Conservation (phyloP, 805 yeast species). For the Monosporozyma unispora region DNA sequence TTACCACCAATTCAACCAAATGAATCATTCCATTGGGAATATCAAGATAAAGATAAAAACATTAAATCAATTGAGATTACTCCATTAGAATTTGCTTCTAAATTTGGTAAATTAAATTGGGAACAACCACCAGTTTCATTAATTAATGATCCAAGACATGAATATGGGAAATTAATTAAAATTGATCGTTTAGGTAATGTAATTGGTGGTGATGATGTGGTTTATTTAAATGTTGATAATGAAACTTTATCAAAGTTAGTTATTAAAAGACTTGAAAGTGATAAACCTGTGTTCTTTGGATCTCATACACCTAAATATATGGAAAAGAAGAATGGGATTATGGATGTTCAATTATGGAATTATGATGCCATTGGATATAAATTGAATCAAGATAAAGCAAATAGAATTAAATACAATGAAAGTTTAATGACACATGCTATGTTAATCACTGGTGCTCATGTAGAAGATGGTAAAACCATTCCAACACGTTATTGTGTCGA, state of each 20-base stretch:
- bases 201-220: slow-evolving; percentile 57
- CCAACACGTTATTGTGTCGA: slow-evolving; percentile 67
- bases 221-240: slow-evolving; percentile 61
- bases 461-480: slow-evolving; percentile 45
- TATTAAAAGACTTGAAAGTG: slow-evolving; percentile 56
- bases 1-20: slow-evolving; percentile 65
- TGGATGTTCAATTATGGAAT: slow-evolving; percentile 65
- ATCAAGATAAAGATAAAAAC: slow-evolving; percentile 56
- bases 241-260: slow-evolving; percentile 51
- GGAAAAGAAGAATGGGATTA: slow-evolving; percentile 55
- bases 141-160: slow-evolving; percentile 77
- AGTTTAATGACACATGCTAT: slow-evolving; percentile 87
- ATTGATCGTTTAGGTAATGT: slow-evolving; percentile 73
- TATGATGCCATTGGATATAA: slow-evolving; percentile 50
- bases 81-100: slow-evolving; percentile 55
- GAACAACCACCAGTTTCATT: slow-evolving; percentile 50
- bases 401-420: slow-evolving; percentile 60
- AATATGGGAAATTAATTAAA: slow-evolving; percentile 50
- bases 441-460: slow-evolving; percentile 74
- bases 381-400: slow-evolving; percentile 48
- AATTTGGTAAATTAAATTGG: slow-evolving; percentile 37
- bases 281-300: slow-evolving; percentile 81
- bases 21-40: slow-evolving; percentile 67
- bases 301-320: slow-evolving; percentile 78
- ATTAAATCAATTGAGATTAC: slow-evolving; percentile 43